These are phyloP conservation scores for Colletotrichum cereale DNA, from an alignment of 2,329 filamentous ascomycete species.

Conservation along the genomic window DNA sequence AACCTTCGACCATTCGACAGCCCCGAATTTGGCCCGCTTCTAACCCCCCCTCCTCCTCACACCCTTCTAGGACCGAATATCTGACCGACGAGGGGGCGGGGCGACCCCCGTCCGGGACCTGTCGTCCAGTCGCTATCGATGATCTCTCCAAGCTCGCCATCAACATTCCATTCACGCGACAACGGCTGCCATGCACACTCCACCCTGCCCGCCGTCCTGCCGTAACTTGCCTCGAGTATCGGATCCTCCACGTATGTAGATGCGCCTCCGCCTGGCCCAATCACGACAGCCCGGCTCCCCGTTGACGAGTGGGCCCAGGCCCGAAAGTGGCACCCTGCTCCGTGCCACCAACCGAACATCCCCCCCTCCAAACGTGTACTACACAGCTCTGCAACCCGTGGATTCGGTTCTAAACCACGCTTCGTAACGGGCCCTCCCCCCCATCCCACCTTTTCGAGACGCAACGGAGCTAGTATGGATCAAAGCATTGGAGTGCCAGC, in stretches of 20 bases:
- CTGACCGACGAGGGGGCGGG: constrained; percentile 36
- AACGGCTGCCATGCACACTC: constrained; percentile 32
- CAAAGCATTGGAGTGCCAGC: constrained; percentile 19
- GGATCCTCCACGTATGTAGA: constrained; percentile 10
- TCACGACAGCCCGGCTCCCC: constrained; percentile 17
- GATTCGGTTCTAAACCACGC: constrained; percentile 28
- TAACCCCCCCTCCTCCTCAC: neutral
- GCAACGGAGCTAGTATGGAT: constrained; percentile 19
- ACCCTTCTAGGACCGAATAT: constrained; percentile 21
- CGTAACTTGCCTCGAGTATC: constrained; percentile 19
- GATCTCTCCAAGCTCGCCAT: constrained; percentile 23
- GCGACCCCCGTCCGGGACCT: constrained; percentile 18
- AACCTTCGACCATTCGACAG: constrained; percentile 21
- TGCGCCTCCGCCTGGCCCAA: constrained; percentile 20
- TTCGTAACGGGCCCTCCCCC: neutral
- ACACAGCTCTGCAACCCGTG: constrained; percentile 28
- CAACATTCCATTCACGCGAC: constrained; percentile 36
- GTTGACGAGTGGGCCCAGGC: constrained; percentile 20
- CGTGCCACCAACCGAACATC: constrained; percentile 4
- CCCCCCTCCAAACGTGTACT: neutral
- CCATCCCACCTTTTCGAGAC: constrained; percentile 3
- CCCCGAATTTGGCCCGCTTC: constrained; percentile 23
- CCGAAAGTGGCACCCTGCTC: constrained; percentile 31
- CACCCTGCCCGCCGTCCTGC: constrained; percentile 33
- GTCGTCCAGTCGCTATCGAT: constrained; percentile 34